Percentiles rank a stretch among this genome's conserved stretches.
These are phyloP conservation scores for Dujonia santamariae DNA, from an alignment of 1,139 yeast species.

Conservation along the genomic window DNA sequence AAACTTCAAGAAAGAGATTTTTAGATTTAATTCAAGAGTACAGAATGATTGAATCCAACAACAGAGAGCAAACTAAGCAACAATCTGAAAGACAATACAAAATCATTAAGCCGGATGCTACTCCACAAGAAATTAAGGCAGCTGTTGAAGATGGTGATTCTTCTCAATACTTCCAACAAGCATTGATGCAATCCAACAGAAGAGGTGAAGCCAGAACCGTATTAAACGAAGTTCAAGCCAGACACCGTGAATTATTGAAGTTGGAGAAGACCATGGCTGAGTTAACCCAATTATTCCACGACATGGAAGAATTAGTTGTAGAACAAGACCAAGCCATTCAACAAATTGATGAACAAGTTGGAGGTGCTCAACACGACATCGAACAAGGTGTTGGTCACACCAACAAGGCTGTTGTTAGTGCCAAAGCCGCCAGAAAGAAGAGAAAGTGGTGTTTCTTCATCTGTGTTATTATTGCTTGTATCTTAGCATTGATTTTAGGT, in stretches of 20 bases:
- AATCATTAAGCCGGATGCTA: conserved; percentile 90
- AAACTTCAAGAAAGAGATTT: conserved; percentile 81
- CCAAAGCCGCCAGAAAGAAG: conserved; percentile 89
- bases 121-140: conserved; percentile 76
- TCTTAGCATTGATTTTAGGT: conserved; percentile 67
- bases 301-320: conserved; percentile 94
- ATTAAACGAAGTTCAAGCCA: conserved; percentile 89
- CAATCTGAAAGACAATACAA: conserved; percentile 93
- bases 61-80: conserved; percentile 77
- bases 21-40: conserved; percentile 83
- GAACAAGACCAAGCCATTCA: conserved; percentile 92
- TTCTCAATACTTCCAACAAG: conserved; percentile 92
- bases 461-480: conserved; percentile 54
- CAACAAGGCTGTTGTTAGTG: conserved; percentile 82
- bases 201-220: conserved; percentile 97
- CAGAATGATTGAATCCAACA: conserved; percentile 82
- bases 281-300: conserved; percentile 89
- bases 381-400: conserved; percentile 96
- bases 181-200: conserved; percentile 85
- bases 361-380: conserved; percentile 81
- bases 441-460: conserved; percentile 84
- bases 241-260: conserved; percentile 94
- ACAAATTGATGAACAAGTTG: conserved; percentile 78
- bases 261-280: conserved; percentile 96
- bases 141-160: conserved; percentile 85